Conservation (phyloP, 352 stramenopile species). For the Globisporangium nunn region DNA sequence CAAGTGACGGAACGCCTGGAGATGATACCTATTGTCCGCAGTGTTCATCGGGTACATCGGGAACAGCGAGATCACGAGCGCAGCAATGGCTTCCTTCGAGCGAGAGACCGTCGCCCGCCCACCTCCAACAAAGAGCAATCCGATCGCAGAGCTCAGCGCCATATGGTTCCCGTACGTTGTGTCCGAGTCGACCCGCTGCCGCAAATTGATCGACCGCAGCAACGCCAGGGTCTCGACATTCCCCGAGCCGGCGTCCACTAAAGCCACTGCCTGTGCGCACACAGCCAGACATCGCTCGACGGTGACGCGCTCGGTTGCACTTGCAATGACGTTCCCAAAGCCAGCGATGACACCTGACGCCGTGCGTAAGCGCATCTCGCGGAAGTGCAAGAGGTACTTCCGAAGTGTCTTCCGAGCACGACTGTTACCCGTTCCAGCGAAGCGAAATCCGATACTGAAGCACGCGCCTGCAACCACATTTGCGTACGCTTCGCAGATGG, state of each 20-base stretch:
- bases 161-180: slow-evolving; percentile 96
- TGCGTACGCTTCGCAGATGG: slow-evolving; percentile 91
- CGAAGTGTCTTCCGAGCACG: slow-evolving; percentile 54
- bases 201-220: slow-evolving; percentile 82
- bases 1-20: slow-evolving; percentile 88
- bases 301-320: slow-evolving; percentile 74
- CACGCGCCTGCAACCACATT: slow-evolving; percentile 93
- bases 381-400: slow-evolving; percentile 68
- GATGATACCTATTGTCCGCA: slow-evolving; percentile 91
- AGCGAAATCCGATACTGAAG: slow-evolving; percentile 93
- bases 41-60: slow-evolving; percentile 90
- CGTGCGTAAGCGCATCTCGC: slow-evolving; percentile 50
- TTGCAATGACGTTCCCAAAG: slow-evolving; percentile 39
- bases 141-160: slow-evolving; percentile 91
- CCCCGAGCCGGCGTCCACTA: slow-evolving; percentile 95
- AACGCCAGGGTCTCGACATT: slow-evolving; percentile 91
- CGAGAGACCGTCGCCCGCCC: slow-evolving; percentile 90
- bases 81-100: slow-evolving; percentile 88
- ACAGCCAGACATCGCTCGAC: slow-evolving; percentile 92
- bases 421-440: slow-evolving; percentile 81
- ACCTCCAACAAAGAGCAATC: slow-evolving; percentile 94
- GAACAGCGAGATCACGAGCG: slow-evolving; percentile 93
- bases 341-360: slow-evolving; percentile 18
- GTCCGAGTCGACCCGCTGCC: slow-evolving; percentile 66
- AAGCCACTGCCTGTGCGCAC: slow-evolving; percentile 87